phyloP scores from a whole-genome alignment of 2,329 filamentous ascomycete species.

The Neocatenulostroma microsporum region DNA sequence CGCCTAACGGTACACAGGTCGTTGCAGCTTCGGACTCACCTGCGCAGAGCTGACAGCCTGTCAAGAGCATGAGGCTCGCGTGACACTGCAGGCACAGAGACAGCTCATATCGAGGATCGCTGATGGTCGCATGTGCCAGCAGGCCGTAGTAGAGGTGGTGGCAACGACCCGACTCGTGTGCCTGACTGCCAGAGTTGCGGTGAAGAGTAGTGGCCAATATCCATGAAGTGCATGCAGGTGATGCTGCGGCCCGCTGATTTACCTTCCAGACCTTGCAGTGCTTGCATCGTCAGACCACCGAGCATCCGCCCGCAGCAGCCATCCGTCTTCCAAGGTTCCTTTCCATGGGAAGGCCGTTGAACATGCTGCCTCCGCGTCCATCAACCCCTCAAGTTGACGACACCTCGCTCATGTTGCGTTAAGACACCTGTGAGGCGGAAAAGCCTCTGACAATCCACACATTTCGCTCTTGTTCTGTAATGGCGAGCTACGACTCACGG shows the following conservation, averaged over 20 bases:
- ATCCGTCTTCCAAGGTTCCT: not conserved
- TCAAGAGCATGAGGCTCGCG: no score
- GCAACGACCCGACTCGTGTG: constrained; percentile 2
- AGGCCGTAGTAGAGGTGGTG: not conserved
- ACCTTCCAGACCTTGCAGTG: not conserved
- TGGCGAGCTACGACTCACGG: constrained; percentile 7
- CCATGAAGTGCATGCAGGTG: not conserved
- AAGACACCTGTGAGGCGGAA: constrained; percentile 16
- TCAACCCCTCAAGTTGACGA: not conserved
- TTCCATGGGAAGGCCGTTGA: constrained; percentile 3
- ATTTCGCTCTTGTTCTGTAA: constrained; percentile 11
- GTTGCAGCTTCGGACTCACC: no score
- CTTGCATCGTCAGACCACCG: constrained; percentile 6
- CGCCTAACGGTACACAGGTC: not conserved
- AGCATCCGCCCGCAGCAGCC: constrained; percentile 3
- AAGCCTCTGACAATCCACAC: constrained; percentile 18
- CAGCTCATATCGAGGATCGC: no score
- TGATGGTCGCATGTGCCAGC: constrained; percentile 5
- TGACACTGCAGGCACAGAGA: no score
- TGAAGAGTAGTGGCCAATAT: not conserved
- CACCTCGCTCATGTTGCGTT: constrained; percentile 3
- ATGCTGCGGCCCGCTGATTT: not conserved
- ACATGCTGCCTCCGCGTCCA: not conserved
- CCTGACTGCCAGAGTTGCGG: constrained; percentile 2
- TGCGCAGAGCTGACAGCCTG: no score